Base-by-base conservation (phyloP, 148 eudicot genomes). In the Amaranthus cruentus region DNA sequence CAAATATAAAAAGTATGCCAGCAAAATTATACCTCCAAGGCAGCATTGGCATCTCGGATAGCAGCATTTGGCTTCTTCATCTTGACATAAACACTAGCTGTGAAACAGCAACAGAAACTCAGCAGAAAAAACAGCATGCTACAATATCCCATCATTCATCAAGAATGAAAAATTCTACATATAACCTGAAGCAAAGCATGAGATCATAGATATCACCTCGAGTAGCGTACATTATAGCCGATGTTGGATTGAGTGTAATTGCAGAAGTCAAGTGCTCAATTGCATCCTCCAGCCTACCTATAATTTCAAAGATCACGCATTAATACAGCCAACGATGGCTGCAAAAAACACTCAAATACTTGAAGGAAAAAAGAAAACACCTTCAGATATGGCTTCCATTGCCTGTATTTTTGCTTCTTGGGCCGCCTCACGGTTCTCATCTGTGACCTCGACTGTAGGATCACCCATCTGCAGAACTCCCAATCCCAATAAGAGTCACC, bases 51-150 rank as follows among this genome's bases (percentile, higher is more conserved):
- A 87, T 95, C 99, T 68, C 94, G 87, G 73, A 87, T 88, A 66
- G 99, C 97, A 78, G 99, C 99, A 86, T 95, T 95, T 5, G 94
- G 96, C 65, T 92, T 95, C 87, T 91, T 91, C 92, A 95, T 83
- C 83, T 95, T 95, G 73, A 91, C 81, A 73, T 79, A 95, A 56
- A 88, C 93, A 78, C 75, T 84, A 69, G 97, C 99, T 95, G 81
- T 9, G 76, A 64, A 73, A 72, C 58, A 60, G 53, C 67, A 67
- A n/a, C 11, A 50, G 2, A 3, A 64, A 0, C 58, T 51, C 61
- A 43, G 59, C 63, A 47, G 7, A 50, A 48, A n/a, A 14, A 43
- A 8, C 48, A 73, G 50, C 38, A 69, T 15, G 21, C 49, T 28
- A 43, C 21, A n/a, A 4, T 47, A 21, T 54, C 62, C 55, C 74